These are phyloP conservation scores for Flaveria robusta DNA, from an alignment of 129 eudicot species.

Conservation along the genomic window DNA sequence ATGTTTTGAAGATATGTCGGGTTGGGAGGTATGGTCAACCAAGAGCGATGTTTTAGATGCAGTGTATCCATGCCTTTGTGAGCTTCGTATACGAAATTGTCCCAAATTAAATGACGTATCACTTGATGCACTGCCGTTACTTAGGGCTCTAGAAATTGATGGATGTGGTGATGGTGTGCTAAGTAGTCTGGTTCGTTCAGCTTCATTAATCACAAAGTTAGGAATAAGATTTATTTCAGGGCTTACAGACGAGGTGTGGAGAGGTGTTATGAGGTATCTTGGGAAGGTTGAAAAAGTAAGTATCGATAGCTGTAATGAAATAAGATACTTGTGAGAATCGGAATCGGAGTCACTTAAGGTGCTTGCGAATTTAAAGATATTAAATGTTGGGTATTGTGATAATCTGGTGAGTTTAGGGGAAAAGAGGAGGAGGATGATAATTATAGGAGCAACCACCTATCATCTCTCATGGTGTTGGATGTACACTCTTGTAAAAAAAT, in stretches of 20 bases:
- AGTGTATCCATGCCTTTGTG: constrained; percentile 13
- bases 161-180: constrained; percentile 3
- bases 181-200: not conserved
- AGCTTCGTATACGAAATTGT: not conserved
- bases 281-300: not conserved
- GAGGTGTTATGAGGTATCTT: not conserved
- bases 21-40: not conserved
- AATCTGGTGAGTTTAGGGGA: constrained; percentile 20
- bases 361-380: not conserved
- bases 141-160: not conserved
- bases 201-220: constrained; percentile 9
- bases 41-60: not conserved
- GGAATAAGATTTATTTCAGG: not conserved
- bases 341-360: not conserved
- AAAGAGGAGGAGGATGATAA: not conserved
- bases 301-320: not conserved
- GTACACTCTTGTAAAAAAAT: not conserved
- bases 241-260: constrained; percentile 19
- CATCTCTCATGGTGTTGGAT: not conserved
- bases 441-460: not conserved
- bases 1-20: not conserved
- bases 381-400: rapidly evolving
- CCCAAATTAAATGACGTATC: not conserved
- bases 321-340: constrained; percentile 22
- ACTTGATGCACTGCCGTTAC: constrained; percentile 3